Base-by-base conservation (phyloP, 2,329 filamentous ascomycete genomes). In the Periconia macrospinosa region DNA sequence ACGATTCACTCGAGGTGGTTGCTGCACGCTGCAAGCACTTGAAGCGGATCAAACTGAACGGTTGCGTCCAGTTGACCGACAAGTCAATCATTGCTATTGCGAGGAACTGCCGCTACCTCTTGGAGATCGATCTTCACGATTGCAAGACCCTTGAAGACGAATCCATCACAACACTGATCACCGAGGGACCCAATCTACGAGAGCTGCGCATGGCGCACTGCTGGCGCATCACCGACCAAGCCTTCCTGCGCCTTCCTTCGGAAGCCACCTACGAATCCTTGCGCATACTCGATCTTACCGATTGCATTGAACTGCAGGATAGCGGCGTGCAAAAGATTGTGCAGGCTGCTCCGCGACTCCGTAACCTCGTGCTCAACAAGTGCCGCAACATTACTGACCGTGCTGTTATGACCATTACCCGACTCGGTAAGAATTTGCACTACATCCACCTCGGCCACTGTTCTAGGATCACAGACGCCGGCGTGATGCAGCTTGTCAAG, bases 361-460 rank as follows among this genome's bases (percentile, higher is more conserved):
- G 94, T 49, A 97, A 97, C 69, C 81, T 99, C 2, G 92, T 99
- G 6, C 83, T 99, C 15, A 91, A 92, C 59, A 99, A 99, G 76
- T 99, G 94, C 75, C 86, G 89, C 59, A 88, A 92, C 67, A 90
- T 99, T 66, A 97, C 94, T 1, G 93, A 99, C 75, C 83, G 85
- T 45, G 88, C 93, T 9, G 92, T 99, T 9, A 81, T 89, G 63
- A 88, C 92, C 52, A 97, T 99, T 59, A 88, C 92, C 52, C 88
- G 85, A 64, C 82, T 99, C 3, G 92, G 92, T 57, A 97, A 97
- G 79, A 99, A 97, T 66, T 78, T 99, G 50, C 94, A 99, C 74
- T 97, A 96, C 72, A 88, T 99, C 49, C 94, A 99, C 69, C 82
- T 99, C 1, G 94, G 94, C 10, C 94, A 99, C 73, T 99, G 94